A percentile compares a stretch with the other conserved stretches of the same genome.
Conservation (phyloP, 495 filamentous ascomycete species). For the Xylaria curta region DNA sequence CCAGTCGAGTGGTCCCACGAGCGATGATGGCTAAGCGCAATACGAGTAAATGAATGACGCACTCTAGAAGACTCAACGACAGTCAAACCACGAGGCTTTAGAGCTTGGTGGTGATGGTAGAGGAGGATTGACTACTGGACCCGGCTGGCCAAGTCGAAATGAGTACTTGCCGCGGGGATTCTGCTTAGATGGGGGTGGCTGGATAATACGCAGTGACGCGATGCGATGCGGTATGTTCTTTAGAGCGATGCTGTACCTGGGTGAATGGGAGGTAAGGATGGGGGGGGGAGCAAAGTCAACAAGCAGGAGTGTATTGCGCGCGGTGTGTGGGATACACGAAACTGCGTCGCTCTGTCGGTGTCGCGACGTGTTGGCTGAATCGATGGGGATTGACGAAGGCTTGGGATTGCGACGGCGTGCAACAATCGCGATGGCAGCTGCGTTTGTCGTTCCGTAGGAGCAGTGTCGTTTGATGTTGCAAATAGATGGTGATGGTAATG, state of each 20-base stretch:
- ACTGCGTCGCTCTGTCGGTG: not conserved
- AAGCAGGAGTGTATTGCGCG: not conserved
- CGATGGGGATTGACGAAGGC: not conserved
- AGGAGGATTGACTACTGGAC: constrained; percentile 23
- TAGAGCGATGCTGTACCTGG: not conserved
- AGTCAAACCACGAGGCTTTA: constrained; percentile 1
- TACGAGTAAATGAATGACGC: constrained; percentile 21
- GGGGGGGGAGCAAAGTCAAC: not conserved
- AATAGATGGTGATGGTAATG: constrained; percentile 5
- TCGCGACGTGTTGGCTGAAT: not conserved
- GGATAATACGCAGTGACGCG: not conserved
- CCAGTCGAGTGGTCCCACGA: constrained; percentile 14
- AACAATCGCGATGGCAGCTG: not conserved
- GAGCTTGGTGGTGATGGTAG: not conserved
- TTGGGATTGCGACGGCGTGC: not conserved
- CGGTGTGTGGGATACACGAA: not conserved
- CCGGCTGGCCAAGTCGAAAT: constrained; percentile 27
- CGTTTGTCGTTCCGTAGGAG: not conserved
- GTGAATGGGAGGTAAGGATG: not conserved
- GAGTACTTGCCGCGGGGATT: constrained; percentile 25
- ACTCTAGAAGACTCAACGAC: constrained; percentile 17
- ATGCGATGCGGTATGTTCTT: constrained; percentile 4
- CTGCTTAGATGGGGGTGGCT: not conserved
- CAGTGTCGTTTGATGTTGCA: not conserved
- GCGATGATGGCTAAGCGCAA: constrained; percentile 5